A percentile compares a stretch with the other conserved stretches of the same genome.
phyloP scores from a whole-genome alignment of 345 rosid species.

The Moricandia arvensis region DNA sequence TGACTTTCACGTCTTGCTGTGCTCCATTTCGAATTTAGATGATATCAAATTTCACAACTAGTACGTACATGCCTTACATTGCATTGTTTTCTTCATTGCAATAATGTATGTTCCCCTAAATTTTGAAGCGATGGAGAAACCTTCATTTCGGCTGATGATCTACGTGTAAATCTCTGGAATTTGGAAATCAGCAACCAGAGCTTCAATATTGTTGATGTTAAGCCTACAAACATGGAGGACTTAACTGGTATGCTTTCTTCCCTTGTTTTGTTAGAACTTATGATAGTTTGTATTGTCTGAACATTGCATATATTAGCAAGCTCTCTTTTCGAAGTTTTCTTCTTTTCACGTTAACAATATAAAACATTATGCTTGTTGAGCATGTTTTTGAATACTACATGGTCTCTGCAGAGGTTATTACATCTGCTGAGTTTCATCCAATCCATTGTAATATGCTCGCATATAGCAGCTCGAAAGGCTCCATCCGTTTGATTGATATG shows the following conservation, averaged over 20 bases:
- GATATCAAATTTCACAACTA: conserved; percentile 4
- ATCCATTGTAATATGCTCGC: conserved; percentile 89
- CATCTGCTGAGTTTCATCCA: conserved; percentile 99
- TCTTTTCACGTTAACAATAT: not conserved
- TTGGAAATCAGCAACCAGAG: conserved; percentile 98
- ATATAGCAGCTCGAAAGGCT: conserved; percentile 99
- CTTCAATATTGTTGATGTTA: conserved; percentile 95
- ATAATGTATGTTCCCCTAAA: conserved; percentile 1
- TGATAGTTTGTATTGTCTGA: not conserved
- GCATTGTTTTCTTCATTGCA: conserved; percentile 2
- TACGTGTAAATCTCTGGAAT: conserved; percentile 99
- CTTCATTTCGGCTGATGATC: conserved; percentile 97
- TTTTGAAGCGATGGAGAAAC: conserved; percentile 88
- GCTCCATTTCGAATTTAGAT: not conserved
- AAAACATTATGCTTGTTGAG: not conserved
- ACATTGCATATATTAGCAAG: not conserved
- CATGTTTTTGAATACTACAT: conserved; percentile 19
- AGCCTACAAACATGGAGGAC: conserved; percentile 99
- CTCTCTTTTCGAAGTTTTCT: not conserved
- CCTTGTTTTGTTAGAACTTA: not conserved
- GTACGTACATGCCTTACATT: conserved; percentile 4
- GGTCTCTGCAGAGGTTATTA: conserved; percentile 87
- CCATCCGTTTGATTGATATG: conserved; percentile 95
- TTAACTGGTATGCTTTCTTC: conserved; percentile 66
- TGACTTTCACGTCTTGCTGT: not conserved